These are phyloP conservation scores for Astrocystis sublimbata DNA, from an alignment of 495 filamentous ascomycete species.

Conservation along the genomic window DNA sequence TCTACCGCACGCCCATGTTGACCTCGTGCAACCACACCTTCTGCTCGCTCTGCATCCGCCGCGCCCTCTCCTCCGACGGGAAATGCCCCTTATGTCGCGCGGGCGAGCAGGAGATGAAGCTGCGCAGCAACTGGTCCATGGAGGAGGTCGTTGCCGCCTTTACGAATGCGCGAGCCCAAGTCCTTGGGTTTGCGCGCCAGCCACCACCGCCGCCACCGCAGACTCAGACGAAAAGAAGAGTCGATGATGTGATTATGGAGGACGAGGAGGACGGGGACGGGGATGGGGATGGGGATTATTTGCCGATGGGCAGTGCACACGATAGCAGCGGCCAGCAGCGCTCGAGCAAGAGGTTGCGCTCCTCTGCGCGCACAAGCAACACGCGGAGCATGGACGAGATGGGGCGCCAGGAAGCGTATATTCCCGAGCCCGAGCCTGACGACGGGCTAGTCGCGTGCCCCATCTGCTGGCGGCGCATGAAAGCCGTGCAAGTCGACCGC, in stretches of 20 bases:
- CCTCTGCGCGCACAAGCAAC: constrained; percentile 45
- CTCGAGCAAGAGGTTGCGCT: constrained; percentile 49
- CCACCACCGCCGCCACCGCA: constrained; percentile 22
- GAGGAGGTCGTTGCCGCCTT: constrained; percentile 86
- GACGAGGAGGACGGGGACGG: constrained; percentile 16
- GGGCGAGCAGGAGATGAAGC: constrained; percentile 74
- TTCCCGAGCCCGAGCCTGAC: constrained; percentile 46
- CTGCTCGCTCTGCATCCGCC: constrained; percentile 91
- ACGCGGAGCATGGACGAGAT: constrained; percentile 35
- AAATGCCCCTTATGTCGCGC: constrained; percentile 84
- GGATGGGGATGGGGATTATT: too few species aligned
- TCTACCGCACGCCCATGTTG: constrained; percentile 89
- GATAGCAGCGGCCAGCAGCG: constrained; percentile 17
- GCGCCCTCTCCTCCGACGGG: constrained; percentile 74
- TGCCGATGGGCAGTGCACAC: too few species aligned
- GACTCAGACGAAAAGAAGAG: constrained; percentile 52
- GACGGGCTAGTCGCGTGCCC: constrained; percentile 83
- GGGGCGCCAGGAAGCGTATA: constrained; percentile 38
- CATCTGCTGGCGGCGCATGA: constrained; percentile 76
- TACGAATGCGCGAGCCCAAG: constrained; percentile 57
- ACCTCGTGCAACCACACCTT: constrained; percentile 96
- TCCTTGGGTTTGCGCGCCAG: constrained; percentile 62
- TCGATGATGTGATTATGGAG: constrained; percentile 37
- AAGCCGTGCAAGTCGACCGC: constrained; percentile 65
- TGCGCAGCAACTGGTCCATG: constrained; percentile 80